Base-by-base conservation (phyloP, 345 rosid species). In the Schrenkiella parvula region DNA sequence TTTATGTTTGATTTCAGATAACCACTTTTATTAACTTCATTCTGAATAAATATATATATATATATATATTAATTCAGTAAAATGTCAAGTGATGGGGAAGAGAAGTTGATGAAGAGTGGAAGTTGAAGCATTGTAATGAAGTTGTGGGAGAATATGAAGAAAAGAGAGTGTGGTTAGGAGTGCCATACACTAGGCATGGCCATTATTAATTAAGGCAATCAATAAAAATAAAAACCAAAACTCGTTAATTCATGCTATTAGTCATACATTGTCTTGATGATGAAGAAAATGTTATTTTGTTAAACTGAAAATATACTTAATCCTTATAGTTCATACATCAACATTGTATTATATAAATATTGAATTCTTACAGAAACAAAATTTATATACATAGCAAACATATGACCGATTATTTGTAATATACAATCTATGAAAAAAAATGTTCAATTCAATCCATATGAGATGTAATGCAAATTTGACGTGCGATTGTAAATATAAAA, bases 71-170 rank as follows among this genome's bases (percentile, higher is more conserved):
- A 17, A 17, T 43, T 43, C 5, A n/a, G 34, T 34, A 65, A 13
- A 22, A 34, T 22, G 34, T 25, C 11, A 38, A 52, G 38, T 59
- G 28, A 39, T 48, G 39, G 43, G 56, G 56, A 68, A 55, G 47
- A 21, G 57, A 58, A 46, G 47, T 59, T 43, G 35, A 32, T 43
- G 35, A 32, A 41, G 56, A 46, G 38, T 19, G 55, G 73, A 57
- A 28, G 47, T 59, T 51, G 62, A 48, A 41, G 53, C 62, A 52
- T 52, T 52, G 70, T 41, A 41, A 41, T 63, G 54, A 41, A 42
- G 53, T 72, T 52, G 53, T 72, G 61, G 25, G 31, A 32, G 75
- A 50, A 61, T n/a, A 15, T 17, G 51, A 23, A 28, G 19, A 46
- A 37, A 55, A 68, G 17, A 29, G 9, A 1, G 38, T 15, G 26